phyloP scores from a whole-genome alignment of 441 rosid genomes.

The Hura crepitans region DNA sequence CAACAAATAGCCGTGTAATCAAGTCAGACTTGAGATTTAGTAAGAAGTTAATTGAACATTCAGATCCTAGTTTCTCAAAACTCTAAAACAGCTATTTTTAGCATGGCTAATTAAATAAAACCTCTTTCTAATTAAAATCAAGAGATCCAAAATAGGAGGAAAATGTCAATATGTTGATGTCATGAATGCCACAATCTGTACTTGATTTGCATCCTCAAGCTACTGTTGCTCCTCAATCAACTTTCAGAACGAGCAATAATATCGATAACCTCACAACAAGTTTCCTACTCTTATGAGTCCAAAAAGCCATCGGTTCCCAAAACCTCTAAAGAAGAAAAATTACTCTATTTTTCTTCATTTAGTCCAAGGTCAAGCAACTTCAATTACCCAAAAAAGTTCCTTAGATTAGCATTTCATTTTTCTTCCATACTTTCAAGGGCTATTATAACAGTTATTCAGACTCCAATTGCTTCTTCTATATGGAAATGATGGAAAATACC shows the following conservation, averaged over 20 bases:
- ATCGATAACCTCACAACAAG: not conserved
- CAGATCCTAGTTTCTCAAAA: no score
- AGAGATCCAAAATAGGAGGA: no score
- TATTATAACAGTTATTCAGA: not conserved
- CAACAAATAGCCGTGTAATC: no score
- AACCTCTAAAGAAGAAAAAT: constrained; percentile 5
- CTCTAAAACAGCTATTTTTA: no score
- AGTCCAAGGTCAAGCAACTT: not conserved
- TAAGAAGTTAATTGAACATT: no score
- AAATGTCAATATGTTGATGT: no score
- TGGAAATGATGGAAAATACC: not conserved
- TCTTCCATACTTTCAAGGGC: not conserved
- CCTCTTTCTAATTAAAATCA: no score
- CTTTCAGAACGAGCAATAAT: not conserved
- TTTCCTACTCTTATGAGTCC: not conserved
- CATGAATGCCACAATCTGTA: no score
- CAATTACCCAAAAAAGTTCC: not conserved
- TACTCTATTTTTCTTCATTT: no score
- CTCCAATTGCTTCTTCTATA: not conserved
- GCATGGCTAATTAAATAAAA: no score
- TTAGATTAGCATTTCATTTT: not conserved
- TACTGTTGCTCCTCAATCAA: not conserved
- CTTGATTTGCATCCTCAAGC: no score
- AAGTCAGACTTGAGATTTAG: no score
- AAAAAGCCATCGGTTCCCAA: not conserved